Base-by-base conservation (phyloP, 768 basidiomycete species). In the Auriscalpium microsporum region DNA sequence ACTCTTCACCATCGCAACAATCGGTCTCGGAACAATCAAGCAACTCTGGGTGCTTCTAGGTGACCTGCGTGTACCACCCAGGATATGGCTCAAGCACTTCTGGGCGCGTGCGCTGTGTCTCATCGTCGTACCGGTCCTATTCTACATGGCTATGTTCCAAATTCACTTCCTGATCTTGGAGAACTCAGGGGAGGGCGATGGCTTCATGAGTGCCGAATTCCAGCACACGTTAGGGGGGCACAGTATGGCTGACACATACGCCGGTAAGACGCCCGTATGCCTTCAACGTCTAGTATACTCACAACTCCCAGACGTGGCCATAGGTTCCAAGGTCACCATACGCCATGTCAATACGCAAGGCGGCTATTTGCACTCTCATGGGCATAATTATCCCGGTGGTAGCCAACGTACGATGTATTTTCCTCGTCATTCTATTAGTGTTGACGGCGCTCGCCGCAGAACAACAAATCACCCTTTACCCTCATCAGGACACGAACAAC, bases 141-240 rank as follows among this genome's bases (percentile, higher is more conserved):
- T 99, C 68, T 99, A 99, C 74, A 94, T 98, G 90, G 68, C 75
- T 66, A 96, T 96, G 90, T 99, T 99, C 75, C 80, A 87, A 70
- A 84, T 99, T 52, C 96, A 99, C 68, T 97, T 98, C 72, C 65
- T 85, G 65, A 79, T 99, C 61, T 75, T 99, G 33, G 80, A 83
- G 64, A 88, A 87, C 69, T 88, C 90, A 2, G 96, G 96, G 35
- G 95, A 98, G 52, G 96, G 96, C 0, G 96, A 98, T 67, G 94
- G 94, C 1, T 99, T 99, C 71, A 99, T 99, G 96, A 95, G 90
- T 72, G 90, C 93, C 2, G 94, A 94, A 67, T 99, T 99, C 74
- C 94, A 97, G 71, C 95, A 98, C 66, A 97, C 94, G 0, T 76
- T 99, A 11, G 77, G 84, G 14, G 93, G 94, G 7, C 84, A 84